phyloP scores from a whole-genome alignment of 768 basidiomycete species.

The Psilocybe subaeruginosa region DNA sequence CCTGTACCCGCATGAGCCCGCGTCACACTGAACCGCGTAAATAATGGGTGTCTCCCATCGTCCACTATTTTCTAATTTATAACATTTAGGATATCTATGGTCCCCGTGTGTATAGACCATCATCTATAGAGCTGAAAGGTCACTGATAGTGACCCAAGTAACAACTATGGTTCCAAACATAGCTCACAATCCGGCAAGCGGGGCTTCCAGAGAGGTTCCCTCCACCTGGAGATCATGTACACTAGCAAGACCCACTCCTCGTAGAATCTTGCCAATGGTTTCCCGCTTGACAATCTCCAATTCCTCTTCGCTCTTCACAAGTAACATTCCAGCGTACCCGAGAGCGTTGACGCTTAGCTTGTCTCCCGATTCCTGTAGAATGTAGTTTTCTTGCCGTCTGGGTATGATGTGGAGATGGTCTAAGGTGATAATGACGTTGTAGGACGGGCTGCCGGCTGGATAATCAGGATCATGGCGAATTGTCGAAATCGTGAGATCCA shows the following conservation, averaged over 20 bases:
- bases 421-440: conserved; percentile 81
- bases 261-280: conserved; percentile 64
- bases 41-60: too few species aligned
- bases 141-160: neutral
- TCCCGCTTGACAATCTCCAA: conserved; percentile 67
- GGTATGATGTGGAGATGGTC: conserved; percentile 90
- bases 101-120: neutral
- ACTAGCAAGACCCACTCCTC: conserved; percentile 64
- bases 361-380: conserved; percentile 54
- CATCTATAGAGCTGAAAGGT: neutral
- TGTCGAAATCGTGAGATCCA: conserved; percentile 78
- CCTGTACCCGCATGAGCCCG: too few species aligned
- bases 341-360: conserved; percentile 79
- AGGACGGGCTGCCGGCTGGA: conserved; percentile 69
- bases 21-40: too few species aligned
- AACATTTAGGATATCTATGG: neutral
- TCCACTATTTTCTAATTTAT: too few species aligned
- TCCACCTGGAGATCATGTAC: conserved; percentile 69
- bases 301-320: conserved; percentile 84
- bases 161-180: neutral
- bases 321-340: conserved; percentile 87
- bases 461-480: conserved; percentile 69
- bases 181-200: conserved; percentile 9
- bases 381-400: conserved; percentile 64
- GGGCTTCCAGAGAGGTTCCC: conserved; percentile 36